Base-by-base conservation (phyloP, 2,329 filamentous ascomycete genomes). In the Aaosphaeria arxii region DNA sequence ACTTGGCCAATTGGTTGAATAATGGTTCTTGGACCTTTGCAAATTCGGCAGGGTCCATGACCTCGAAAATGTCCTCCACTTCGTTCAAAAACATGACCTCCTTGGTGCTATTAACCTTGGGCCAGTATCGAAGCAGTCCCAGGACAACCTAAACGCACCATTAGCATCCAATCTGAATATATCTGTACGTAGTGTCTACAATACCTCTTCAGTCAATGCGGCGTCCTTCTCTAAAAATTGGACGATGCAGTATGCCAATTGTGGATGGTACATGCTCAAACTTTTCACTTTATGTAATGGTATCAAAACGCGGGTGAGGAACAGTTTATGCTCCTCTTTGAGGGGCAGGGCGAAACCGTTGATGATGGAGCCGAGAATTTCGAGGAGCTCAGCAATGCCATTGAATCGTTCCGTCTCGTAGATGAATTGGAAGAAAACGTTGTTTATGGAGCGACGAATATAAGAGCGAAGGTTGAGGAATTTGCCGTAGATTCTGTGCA, bases 51-150 rank as follows among this genome's bases (percentile, higher is more conserved):
- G 94, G 94, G 66, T 99, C 94, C 94, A 99, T 99, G 42, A 99
- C 94, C 73, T 99, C 94, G 67, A 99, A 99, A 54, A 99, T 99
- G 67, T 99, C 94, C 71, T 99, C 94, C 32, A 99, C 92, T 72
- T 99, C 94, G 63, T 99, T 99, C 61, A 99, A 77, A 75, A 95
- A 99, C 94, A 99, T 99, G 66, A 99, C 94, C 73, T 99, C 94
- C 74, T 99, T 99, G 45, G 94, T 99, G 74, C 94, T 97, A 75
- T 99, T 99, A 62, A 95, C 90, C 78, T 99, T 99, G 42, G 94
- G 94, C 94, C 94, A 99, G 72, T 96, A 99, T 59, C 94, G 87
- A 54, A 99, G 79, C 47, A 99, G 79, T 41, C 94, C 94, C 56
- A 97, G 84, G 43, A 99, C 94, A 53, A 97, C 91, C 88, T 36